These are phyloP conservation scores for Kodamaea restingae DNA, from an alignment of 805 yeast species.

Conservation along the genomic window DNA sequence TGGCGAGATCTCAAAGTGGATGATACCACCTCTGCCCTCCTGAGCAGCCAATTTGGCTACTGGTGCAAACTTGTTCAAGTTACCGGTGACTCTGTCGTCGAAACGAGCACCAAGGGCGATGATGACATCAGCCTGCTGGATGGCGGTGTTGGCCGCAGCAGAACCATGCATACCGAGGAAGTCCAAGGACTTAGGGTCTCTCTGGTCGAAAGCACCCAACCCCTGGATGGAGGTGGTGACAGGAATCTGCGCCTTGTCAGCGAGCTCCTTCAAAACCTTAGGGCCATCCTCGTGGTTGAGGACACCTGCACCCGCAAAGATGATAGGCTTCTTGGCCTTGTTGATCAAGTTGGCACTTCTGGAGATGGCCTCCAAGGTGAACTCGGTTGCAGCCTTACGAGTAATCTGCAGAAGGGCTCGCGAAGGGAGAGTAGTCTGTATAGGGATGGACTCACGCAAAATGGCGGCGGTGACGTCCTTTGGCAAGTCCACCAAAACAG, in stretches of 20 bases:
- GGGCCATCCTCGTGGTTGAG: conserved; percentile 81
- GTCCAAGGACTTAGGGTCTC: conserved; percentile 83
- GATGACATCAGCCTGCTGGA: conserved; percentile 90
- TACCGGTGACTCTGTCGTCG: conserved; percentile 96
- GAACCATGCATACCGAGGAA: conserved; percentile 99
- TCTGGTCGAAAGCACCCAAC: conserved; percentile 91
- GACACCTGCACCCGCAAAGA: conserved; percentile 92
- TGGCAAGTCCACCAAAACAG: conserved; percentile 95
- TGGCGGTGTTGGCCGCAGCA: conserved; percentile 91
- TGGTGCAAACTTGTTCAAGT: conserved; percentile 86
- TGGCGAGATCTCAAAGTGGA: conserved; percentile 94
- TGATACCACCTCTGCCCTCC: conserved; percentile 89
- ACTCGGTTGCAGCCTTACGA: conserved; percentile 63
- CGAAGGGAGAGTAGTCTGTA: conserved; percentile 70
- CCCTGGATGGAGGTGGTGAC: conserved; percentile 96
- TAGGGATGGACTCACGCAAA: conserved; percentile 81
- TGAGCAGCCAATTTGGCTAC: conserved; percentile 84
- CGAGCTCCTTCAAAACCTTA: conserved; percentile 66
- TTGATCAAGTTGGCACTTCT: conserved; percentile 78
- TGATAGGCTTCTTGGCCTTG: conserved; percentile 78
- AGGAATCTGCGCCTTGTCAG: conserved; percentile 89
- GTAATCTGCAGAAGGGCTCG: conserved; percentile 68
- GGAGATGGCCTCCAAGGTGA: conserved; percentile 67
- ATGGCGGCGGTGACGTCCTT: conserved; percentile 96
- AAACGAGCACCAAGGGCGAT: conserved; percentile 95